Percentiles rank a stretch among this genome's conserved stretches.
These are phyloP conservation scores for Phialophora verrucosa DNA, from an alignment of 2,329 filamentous ascomycete species.

Conservation along the genomic window DNA sequence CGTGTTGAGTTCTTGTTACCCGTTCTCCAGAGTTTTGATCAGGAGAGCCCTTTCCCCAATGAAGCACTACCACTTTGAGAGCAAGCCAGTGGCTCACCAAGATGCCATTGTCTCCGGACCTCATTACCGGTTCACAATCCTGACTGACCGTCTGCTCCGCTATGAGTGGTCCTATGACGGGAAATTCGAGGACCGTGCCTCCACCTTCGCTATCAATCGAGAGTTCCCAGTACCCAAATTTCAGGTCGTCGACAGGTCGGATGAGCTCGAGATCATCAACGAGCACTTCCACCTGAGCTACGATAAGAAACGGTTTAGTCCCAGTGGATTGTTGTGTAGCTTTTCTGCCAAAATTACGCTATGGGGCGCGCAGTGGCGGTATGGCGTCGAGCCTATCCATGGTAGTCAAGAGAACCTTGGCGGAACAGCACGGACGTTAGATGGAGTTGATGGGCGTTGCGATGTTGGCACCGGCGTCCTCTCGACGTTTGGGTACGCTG, in stretches of 20 bases:
- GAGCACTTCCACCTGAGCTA: slow-evolving; percentile 63
- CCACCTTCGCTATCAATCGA: slow-evolving; percentile 64
- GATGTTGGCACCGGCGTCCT: slow-evolving; percentile 59
- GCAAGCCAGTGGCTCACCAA: slow-evolving; percentile 52
- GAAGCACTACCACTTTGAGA: slow-evolving; percentile 41
- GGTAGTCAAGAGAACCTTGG: slow-evolving; percentile 46
- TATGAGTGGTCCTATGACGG: slow-evolving; percentile 68
- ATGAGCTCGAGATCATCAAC: slow-evolving; percentile 62
- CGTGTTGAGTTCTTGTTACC: neutral
- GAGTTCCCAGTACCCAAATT: slow-evolving; percentile 36
- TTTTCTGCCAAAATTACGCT: slow-evolving; percentile 49
- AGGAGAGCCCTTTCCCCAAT: slow-evolving; percentile 16
- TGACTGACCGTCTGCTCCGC: slow-evolving; percentile 62
- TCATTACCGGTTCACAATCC: slow-evolving; percentile 65
- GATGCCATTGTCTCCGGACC: slow-evolving; percentile 54
- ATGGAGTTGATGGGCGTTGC: slow-evolving; percentile 58
- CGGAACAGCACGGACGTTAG: slow-evolving; percentile 61
- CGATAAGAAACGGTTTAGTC: slow-evolving; percentile 62
- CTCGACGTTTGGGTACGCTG: slow-evolving; percentile 58
- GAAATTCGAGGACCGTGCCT: slow-evolving; percentile 66
- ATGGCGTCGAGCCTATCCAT: slow-evolving; percentile 50
- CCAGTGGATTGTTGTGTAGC: slow-evolving; percentile 56
- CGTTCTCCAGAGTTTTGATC: neutral
- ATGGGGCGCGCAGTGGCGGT: slow-evolving; percentile 59
- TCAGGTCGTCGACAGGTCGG: slow-evolving; percentile 49